Base-by-base conservation (phyloP, 257 asterid species). In the Plantago major region DNA sequence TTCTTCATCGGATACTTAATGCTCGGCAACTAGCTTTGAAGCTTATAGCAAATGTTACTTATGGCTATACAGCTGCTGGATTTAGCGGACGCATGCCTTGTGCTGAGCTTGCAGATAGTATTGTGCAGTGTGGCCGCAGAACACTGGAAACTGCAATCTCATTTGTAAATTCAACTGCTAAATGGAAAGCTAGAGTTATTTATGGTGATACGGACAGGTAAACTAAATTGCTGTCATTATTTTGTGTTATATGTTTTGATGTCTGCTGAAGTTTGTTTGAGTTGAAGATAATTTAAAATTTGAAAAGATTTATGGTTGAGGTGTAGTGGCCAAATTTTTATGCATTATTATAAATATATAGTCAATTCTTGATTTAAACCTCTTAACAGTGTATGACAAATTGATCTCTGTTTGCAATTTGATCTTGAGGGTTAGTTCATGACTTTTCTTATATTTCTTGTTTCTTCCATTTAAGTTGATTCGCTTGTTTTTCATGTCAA, bases 51-150 rank as follows among this genome's bases (percentile, higher is more conserved):
- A 92, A 92, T 68, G 98, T 92, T 67, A 92, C 98, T 28, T 92
- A 92, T 69, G 98, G 98, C 42, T 92, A 92, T 73, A 86, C 98
- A 57, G 98, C 98, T 69, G 98, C 98, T 51, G 98, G 98, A 70
- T 92, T 92, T 81, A 92, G 98, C 72, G 98, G 98, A 46, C 96
- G 98, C 60, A 92, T 92, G 98, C 98, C 98, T 55, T 92, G 98
- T 70, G 95, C 96, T 63, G 98, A 89, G 77, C 95, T 92, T 47
- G 98, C 98, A 55, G 98, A 92, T 71, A 89, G 98, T 78, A 92
- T 92, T 65, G 98, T 92, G 51, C 97, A 92, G 71, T 92, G 98
- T 80, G 98, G 79, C 65, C 97, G 98, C 50, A 86, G 90, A 74
- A 89, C 98, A 7, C 78, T 92, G 68, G 98, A 92, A 77, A 76